Evolutionary conservation across 129 eudicot species (phyloP), one percentile per base, ranked within the genome.

Genomic region (Erigeron canadensis): DNA sequence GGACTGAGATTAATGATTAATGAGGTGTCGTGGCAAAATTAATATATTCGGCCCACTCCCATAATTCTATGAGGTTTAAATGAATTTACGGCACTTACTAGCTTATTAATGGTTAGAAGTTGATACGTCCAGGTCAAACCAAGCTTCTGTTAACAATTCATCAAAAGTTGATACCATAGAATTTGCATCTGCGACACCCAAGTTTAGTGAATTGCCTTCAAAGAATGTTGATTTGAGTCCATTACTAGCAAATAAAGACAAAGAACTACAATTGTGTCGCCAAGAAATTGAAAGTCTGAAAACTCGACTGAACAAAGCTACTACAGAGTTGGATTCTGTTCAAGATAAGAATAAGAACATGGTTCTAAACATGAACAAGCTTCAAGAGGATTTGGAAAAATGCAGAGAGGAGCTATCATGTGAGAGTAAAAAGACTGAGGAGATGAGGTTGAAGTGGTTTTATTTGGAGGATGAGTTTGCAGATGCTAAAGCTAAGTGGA

Each of bases 351-450:
- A 78, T 13, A 55, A 44, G 54, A 72, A 78, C 71, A 63, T 71
- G 61, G 5, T 17, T 34, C 10, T 63, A 6, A 63, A 53, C 51
- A 51, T 63, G 62, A 71, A 55, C 15, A 23, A 71, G 18, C 43
- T 78, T 78, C 48, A 78, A 78, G 72, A 71, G 16, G 81, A 63
- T 8, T 71, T 78, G 37, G 48, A 63, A 34, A 44, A 34, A 78
- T 62, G 67, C 67, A 71, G 61, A 78, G 13, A 65, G 11, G 76
- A 71, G 34, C 18, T 78, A 44, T 55, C 73, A 12, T 43, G 72
- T 42, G 69, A 76, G 71, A 75, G 65, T 59, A 70, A 56, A 13
- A 79, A 80, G 84, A 80, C 79, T 62, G 85, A 78, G 47, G 86
- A 83, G 77, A 70, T 78, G 81, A 57, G 6, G 13, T 11, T 34